phyloP scores from a whole-genome alignment of 352 stramenopile species.

The Saprolegnia parasitica region DNA sequence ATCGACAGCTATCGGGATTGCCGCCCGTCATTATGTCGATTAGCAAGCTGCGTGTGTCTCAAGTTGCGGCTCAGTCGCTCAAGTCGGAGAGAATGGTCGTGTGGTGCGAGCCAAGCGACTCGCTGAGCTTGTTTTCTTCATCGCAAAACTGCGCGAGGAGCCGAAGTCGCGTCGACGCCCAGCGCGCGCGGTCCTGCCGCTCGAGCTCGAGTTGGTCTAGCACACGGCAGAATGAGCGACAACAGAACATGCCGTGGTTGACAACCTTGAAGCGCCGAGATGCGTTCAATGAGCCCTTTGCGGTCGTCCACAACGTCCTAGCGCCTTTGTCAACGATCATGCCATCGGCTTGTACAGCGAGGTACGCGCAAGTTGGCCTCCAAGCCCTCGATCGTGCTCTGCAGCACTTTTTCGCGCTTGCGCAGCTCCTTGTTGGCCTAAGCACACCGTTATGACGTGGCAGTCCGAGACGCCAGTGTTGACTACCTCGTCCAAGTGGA shows the following conservation, averaged over 20 bases:
- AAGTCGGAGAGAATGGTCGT: slow-evolving; percentile 3
- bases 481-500: slow-evolving; percentile 47
- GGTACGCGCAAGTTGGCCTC: slow-evolving; percentile 46
- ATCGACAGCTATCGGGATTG: too few species aligned
- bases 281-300: slow-evolving; percentile 44
- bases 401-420: slow-evolving; percentile 45
- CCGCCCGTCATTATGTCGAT: slow-evolving; percentile 30
- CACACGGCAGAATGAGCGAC: background rate
- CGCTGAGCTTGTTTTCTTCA: slow-evolving; percentile 65
- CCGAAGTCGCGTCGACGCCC: slow-evolving; percentile 62
- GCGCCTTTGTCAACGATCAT: background rate
- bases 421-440: slow-evolving; percentile 46
- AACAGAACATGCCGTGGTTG: background rate
- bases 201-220: slow-evolving; percentile 64
- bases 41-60: slow-evolving; percentile 18
- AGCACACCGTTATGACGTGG: background rate
- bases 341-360: slow-evolving; percentile 5
- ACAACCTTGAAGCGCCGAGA: slow-evolving; percentile 48
- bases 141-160: slow-evolving; percentile 76
- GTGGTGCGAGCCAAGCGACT: slow-evolving; percentile 1
- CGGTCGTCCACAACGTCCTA: slow-evolving; percentile 60
- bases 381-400: slow-evolving; percentile 52
- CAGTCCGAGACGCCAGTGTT: background rate
- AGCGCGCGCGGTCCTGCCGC: slow-evolving; percentile 54
- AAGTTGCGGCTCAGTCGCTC: background rate